Evolutionary conservation across 2,329 filamentous ascomycete genomes (phyloP).

Genomic region (Clonostachys sp.): DNA sequence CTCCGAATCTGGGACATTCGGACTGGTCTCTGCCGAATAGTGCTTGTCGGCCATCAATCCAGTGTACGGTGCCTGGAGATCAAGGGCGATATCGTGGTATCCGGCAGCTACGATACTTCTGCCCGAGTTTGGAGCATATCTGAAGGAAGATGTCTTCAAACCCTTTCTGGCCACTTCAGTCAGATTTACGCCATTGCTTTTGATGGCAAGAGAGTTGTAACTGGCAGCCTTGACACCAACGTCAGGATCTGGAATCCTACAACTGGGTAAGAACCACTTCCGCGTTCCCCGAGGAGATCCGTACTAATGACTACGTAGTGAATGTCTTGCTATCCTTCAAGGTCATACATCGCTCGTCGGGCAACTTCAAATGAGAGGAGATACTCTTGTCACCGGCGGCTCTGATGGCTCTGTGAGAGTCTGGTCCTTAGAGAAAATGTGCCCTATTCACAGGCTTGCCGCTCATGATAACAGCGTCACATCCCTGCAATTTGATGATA

Average conservation of each 20-base stretch:
- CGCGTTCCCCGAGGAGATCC: background rate
- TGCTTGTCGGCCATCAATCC: slow-evolving; percentile 90
- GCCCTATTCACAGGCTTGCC: slow-evolving; percentile 87
- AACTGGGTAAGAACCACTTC: slow-evolving; percentile 60
- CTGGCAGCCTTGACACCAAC: slow-evolving; percentile 92
- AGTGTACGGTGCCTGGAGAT: slow-evolving; percentile 95
- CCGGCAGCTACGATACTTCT: slow-evolving; percentile 95
- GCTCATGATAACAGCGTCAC: slow-evolving; percentile 99
- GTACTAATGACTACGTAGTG: slow-evolving; percentile 31
- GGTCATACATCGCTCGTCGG: slow-evolving; percentile 96
- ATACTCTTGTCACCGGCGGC: slow-evolving; percentile 92
- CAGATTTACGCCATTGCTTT: slow-evolving; percentile 99
- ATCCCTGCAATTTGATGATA: slow-evolving; percentile 94
- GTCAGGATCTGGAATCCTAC: slow-evolving; percentile 94
- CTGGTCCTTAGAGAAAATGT: slow-evolving; percentile 89
- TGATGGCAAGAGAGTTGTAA: slow-evolving; percentile 88
- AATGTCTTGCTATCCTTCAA: slow-evolving; percentile 87
- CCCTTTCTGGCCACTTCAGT: slow-evolving; percentile 90
- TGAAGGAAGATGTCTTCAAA: slow-evolving; percentile 86
- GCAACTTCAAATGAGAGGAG: slow-evolving; percentile 90
- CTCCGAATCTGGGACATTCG: slow-evolving; percentile 92
- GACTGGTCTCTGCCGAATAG: slow-evolving; percentile 83
- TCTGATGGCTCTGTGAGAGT: slow-evolving; percentile 95
- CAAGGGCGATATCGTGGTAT: slow-evolving; percentile 95
- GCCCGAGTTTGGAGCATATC: slow-evolving; percentile 98